phyloP scores from a whole-genome alignment of 805 yeast species.

The Debaryomyces prosopidis region DNA sequence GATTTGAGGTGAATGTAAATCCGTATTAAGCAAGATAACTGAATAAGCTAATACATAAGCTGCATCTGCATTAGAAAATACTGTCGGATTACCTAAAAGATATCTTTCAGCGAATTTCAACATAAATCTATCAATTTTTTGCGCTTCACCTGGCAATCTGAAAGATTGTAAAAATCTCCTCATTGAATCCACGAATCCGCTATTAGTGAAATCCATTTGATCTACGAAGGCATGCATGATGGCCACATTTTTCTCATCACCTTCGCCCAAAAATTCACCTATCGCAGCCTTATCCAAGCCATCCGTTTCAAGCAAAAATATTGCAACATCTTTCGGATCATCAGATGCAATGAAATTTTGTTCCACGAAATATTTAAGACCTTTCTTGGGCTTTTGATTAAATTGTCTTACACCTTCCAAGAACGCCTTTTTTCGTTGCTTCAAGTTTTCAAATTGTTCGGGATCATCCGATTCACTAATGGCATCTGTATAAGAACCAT shows the following conservation, averaged over 20 bases:
- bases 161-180: conserved; percentile 82
- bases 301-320: conserved; percentile 66
- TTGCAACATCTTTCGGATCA: conserved; percentile 70
- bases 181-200: conserved; percentile 81
- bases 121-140: conserved; percentile 95
- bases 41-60: conserved; percentile 93
- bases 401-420: conserved; percentile 77
- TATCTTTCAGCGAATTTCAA: conserved; percentile 94
- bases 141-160: conserved; percentile 97
- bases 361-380: conserved; percentile 61
- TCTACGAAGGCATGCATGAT: conserved; percentile 95
- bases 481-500: conserved; percentile 12
- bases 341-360: conserved; percentile 63
- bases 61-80: conserved; percentile 89
- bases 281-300: conserved; percentile 79
- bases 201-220: conserved; percentile 69
- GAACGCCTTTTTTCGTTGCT: conserved; percentile 78
- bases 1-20: conserved; percentile 85
- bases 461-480: conserved; percentile 64
- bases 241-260: conserved; percentile 70
- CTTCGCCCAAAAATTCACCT: conserved; percentile 94
- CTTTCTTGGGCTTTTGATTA: conserved; percentile 83
- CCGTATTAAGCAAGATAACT: conserved; percentile 90
- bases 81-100: conserved; percentile 82
- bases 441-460: conserved; percentile 79